Base-by-base conservation (phyloP, 2,329 filamentous ascomycete genomes). In the Ceratocystis cubensis region DNA sequence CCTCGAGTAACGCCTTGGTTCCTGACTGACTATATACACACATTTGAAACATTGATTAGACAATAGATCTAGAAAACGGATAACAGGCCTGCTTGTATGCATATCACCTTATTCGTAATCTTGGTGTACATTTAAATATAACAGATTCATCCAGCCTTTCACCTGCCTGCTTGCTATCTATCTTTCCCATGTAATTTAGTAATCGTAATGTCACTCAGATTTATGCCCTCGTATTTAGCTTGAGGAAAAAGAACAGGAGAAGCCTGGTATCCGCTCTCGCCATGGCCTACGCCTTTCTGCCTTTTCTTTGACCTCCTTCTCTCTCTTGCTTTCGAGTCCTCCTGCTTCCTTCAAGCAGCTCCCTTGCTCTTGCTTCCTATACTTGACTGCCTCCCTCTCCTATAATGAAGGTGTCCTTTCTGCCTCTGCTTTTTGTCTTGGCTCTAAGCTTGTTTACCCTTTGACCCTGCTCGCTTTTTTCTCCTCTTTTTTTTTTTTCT, bases 261-360 rank as follows among this genome's bases (percentile, higher is more conserved):
- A 17, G 28, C 17, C 53, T 57, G 28, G 37, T 30, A 33, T 13
- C 6, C 10, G 10, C 53, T n/a, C 22, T 7, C 30, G 46, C 25
- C 37, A 41, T 41, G 37, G 13, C n/a, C 46, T 50, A n/a, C 46
- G 2, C 6, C 46, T n/a, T 13, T 22, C 46, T 50, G 46, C 46
- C 17, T 8, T 50, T 50, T 50, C 46, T 22, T 50, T n/a, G n/a
- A 22, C 46, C 46, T 56, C 25, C 50, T 30, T 30, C 22, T 17
- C 17, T 61, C 37, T 33, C 13, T 6, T 7, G 15, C 56, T 37
- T 66, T 68, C 65, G 56, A 63, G 70, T 69, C 56, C 68, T 70
- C 69, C 53, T 69, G 67, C 46, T 68, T 62, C 50, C 45, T 48
- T 48, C 48, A 7, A 53, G 37, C 37, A 41, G 8, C n/a, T 53